phyloP scores from a whole-genome alignment of 495 filamentous ascomycete species.

The Arthonia radiata region DNA sequence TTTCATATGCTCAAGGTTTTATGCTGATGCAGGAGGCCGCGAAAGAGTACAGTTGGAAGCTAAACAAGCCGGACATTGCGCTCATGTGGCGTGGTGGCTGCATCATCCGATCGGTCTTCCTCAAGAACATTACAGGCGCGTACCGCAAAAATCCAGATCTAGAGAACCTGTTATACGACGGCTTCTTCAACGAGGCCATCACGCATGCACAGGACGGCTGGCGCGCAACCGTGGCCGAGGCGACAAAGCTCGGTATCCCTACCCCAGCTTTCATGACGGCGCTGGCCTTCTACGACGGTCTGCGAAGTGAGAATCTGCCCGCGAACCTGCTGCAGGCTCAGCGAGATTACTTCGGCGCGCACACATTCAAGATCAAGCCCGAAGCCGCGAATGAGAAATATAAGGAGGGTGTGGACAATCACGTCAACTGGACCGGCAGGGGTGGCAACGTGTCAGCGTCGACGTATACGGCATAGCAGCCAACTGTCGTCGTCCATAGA shows the following conservation, averaged over 20 bases:
- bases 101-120: constrained; percentile 99
- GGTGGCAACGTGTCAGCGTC: constrained; percentile 92
- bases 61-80: constrained; percentile 98
- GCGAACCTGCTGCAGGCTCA: constrained; percentile 97
- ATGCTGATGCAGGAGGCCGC: constrained; percentile 99
- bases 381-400: constrained; percentile 63
- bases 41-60: constrained; percentile 89
- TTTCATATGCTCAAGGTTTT: constrained; percentile 98
- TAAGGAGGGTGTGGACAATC: constrained; percentile 68
- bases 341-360: constrained; percentile 96
- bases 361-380: constrained; percentile 97
- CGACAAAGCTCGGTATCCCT: constrained; percentile 79
- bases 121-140: constrained; percentile 94
- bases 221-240: constrained; percentile 83
- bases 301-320: constrained; percentile 80
- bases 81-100: constrained; percentile 99
- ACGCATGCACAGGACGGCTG: constrained; percentile 87
- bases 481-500: too few species aligned
- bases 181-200: constrained; percentile 98
- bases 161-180: constrained; percentile 92
- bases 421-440: constrained; percentile 98
- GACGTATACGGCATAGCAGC: constrained; percentile 74
- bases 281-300: constrained; percentile 92
- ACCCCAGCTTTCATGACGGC: constrained; percentile 90
- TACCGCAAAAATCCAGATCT: constrained; percentile 89